Base-by-base conservation (phyloP, 495 filamentous ascomycete genomes). In the Melanomma pulvis-pyrius region DNA sequence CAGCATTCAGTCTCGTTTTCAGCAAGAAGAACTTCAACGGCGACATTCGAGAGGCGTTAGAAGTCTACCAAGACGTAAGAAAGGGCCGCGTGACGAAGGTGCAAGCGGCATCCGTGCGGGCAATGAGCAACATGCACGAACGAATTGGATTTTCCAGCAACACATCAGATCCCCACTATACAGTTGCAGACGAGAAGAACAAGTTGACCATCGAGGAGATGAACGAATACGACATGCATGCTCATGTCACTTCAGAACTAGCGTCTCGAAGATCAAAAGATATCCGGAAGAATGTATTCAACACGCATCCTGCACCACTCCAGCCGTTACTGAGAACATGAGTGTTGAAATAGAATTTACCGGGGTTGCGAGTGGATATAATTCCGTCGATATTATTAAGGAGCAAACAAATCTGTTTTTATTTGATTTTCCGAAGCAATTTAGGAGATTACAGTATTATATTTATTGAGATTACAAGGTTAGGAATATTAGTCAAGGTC, bases 1-100 rank as follows among this genome's bases (percentile, higher is more conserved):
- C 79, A 0, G 79, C 78, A 0, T 70, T 83, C 12, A 79, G 81
- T 0, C 74, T 82, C 1, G 22, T 83, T 0, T 85, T 83, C 69
- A 75, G 71, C 61, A 74, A 77, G 58, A 46, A 74, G 0, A 75
- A 80, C 51, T 83, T 79, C 67, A 57, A 68, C 7, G 79, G 76
- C 1, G 76, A 84, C 63, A 68, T 85, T 32, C 47, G 63, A 0
- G 71, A 77, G 26, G 67, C 77, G 1, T 72, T 84, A 5, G 57
- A 62, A 13, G 61, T 79, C 5, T 85, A 85, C 59, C 72, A 85
- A 54, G 66, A 77, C 55, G 63, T 83, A 1, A 75, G 80, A 11
- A 78, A 78, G 46, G 70, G 68, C 1, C 59, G 80, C 15, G 80
- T 78, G 0, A 79, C 77, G 0, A 66, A 71, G 0, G 74, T 82